Evolutionary conservation across 1,284 basidiomycete genomes (phyloP).

Genomic region (Neolentinus lepideus): DNA sequence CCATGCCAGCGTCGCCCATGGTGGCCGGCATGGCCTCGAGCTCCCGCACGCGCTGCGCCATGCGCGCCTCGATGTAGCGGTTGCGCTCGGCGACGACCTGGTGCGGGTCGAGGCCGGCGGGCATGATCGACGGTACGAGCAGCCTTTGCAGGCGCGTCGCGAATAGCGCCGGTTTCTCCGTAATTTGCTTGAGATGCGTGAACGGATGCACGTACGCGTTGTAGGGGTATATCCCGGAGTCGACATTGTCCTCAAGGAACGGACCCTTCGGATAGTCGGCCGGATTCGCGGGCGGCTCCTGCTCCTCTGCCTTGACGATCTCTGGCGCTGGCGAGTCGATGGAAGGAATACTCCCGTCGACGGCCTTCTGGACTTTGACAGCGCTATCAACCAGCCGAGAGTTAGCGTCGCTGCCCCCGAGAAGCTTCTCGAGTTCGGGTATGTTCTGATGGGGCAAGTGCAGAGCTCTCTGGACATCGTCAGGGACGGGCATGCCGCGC

Average conservation of each 20-base stretch:
- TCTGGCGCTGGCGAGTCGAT: constrained; percentile 7
- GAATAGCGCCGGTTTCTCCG: constrained; percentile 47
- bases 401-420: constrained; percentile 51
- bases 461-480: constrained; percentile 75
- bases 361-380: constrained; percentile 67
- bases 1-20: constrained; percentile 71
- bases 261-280: constrained; percentile 57
- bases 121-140: constrained; percentile 86
- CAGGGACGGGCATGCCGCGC: constrained; percentile 76
- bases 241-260: constrained; percentile 74
- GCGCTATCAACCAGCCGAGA: constrained; percentile 70
- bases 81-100: constrained; percentile 90
- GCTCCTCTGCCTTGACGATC: constrained; percentile 23
- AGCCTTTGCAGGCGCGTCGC: constrained; percentile 75
- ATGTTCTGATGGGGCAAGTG: constrained; percentile 52
- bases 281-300: constrained; percentile 12
- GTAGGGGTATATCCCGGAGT: constrained; percentile 88
- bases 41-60: constrained; percentile 86
- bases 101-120: constrained; percentile 89
- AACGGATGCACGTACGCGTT: constrained; percentile 91
- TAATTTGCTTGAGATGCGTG: constrained; percentile 60
- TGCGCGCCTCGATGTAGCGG: constrained; percentile 84
- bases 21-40: constrained; percentile 82
- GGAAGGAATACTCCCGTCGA: background rate
- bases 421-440: constrained; percentile 56